Percentiles rank a stretch among this genome's conserved stretches.
phyloP scores from a whole-genome alignment of 2,329 filamentous ascomycete genomes.

The Trichophyton rubrum region DNA sequence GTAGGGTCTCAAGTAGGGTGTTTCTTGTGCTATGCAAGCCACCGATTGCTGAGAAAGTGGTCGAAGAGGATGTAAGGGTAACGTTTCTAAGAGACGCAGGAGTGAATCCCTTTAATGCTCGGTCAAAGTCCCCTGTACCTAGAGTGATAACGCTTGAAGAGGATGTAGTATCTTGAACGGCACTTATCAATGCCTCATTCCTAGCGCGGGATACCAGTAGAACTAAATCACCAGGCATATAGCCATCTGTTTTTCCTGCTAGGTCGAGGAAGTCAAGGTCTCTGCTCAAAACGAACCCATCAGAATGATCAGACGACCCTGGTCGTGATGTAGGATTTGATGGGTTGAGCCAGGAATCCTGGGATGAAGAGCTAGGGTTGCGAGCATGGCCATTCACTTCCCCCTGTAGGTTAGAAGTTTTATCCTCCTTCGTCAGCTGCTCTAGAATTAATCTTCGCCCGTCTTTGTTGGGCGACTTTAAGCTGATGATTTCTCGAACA shows the following conservation, averaged over 20 bases:
- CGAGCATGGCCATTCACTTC: conserved; percentile 24
- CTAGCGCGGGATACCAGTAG: conserved; percentile 76
- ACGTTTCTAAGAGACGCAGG: conserved; percentile 91
- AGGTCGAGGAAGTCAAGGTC: conserved; percentile 84
- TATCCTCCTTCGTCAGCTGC: conserved; percentile 49
- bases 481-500: conserved; percentile 74
- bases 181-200: conserved; percentile 83
- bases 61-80: conserved; percentile 81
- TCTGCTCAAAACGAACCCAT: conserved; percentile 60
- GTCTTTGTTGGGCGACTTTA: conserved; percentile 90
- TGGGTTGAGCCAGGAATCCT: conserved; percentile 66
- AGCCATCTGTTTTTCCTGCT: conserved; percentile 87
- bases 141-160: conserved; percentile 50
- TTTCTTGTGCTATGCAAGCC: conserved; percentile 76
- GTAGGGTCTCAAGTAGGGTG: conserved; percentile 84
- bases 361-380: conserved; percentile 27
- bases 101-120: conserved; percentile 80
- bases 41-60: conserved; percentile 83
- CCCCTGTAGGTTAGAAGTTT: conserved; percentile 23
- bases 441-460: conserved; percentile 73
- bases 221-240: conserved; percentile 90
- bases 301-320: conserved; percentile 32
- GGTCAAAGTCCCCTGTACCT: conserved; percentile 63
- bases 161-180: conserved; percentile 46
- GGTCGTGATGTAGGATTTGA: conserved; percentile 44